A percentile compares a stretch with the other conserved stretches of the same genome.
Conservation (phyloP, 2,329 filamentous ascomycete genomes). For the Aspergillus unguis region DNA sequence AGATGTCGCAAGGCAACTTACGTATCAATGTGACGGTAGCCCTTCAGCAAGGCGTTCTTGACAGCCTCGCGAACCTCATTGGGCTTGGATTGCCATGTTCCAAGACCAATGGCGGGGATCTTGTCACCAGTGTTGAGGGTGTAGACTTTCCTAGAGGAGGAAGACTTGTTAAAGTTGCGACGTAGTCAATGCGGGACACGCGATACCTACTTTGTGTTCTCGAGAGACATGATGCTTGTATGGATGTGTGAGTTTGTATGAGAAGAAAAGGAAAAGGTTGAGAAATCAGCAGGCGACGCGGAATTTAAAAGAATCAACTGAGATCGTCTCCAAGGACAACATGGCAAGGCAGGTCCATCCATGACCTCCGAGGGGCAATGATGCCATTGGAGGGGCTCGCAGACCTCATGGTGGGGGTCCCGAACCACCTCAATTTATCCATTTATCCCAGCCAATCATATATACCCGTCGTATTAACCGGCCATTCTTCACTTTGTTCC, state of each 20-base stretch:
- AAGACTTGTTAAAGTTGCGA: not conserved
- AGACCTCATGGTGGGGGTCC: conserved; percentile 10
- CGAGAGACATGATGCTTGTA: conserved; percentile 26
- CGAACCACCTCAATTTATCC: conserved; percentile 5
- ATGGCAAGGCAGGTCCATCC: conserved; percentile 23
- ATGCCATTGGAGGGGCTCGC: conserved; percentile 21
- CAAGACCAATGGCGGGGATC: conserved; percentile 51
- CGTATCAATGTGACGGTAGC: conserved; percentile 57
- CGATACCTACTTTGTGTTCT: conserved; percentile 29
- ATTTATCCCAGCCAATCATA: conserved; percentile 5
- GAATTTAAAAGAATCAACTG: conserved; percentile 15
- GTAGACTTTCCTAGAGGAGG: conserved; percentile 34
- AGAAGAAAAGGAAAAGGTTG: not conserved
- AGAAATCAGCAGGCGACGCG: conserved; percentile 1
- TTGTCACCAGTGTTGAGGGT: conserved; percentile 50
- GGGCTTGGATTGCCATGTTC: conserved; percentile 55
- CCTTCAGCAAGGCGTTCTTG: conserved; percentile 47
- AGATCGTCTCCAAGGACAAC: not conserved
- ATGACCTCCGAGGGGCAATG: conserved; percentile 15
- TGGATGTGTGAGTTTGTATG: not conserved
- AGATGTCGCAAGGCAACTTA: conserved; percentile 26
- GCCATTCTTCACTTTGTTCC: not conserved
- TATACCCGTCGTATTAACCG: not conserved
- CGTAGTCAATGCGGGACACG: not conserved
- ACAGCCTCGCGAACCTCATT: conserved; percentile 52